Evolutionary conservation across 1,284 basidiomycete genomes (phyloP), one percentile per base, ranked within the genome.

Genomic region (Naganishia liquefaciens): DNA sequence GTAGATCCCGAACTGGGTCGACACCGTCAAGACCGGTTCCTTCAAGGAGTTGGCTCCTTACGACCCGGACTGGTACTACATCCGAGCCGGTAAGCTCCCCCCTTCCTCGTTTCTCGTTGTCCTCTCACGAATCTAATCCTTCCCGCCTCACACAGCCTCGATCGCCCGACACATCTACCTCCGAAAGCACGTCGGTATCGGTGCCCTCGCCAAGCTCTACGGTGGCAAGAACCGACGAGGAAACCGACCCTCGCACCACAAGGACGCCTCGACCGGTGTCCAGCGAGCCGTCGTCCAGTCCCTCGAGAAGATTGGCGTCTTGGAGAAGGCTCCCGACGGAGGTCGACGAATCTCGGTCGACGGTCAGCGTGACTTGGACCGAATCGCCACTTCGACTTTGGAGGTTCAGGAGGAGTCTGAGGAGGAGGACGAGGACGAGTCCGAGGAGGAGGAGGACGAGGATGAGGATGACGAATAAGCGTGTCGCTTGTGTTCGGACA

Each of bases 81-180:
- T 96, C 78, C 93, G 95, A 75, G 91, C 94, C 81, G 93, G 93
- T 94, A 76, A 76, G 87, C 81, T 33, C 21, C 10, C 9, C 21
- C 43, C 27, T 23, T 27, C 6, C 2, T 11, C 13, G 51, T 39
- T 40, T 25, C 39, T 13, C 13, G n/a, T n/a, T n/a, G n/a, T 50
- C 46, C 58, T 52, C 30, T 19, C 42, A 19, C 27, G 19, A 42
- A 33, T 10, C 13, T 17, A n/a, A 37, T 7, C 21, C 17, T 51
- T 66, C 49, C 66, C 61, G 37, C 23, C 52, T 28, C 40, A 28
- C 40, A 53, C 76, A 94, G 95, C 95, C 77, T 92, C 95, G 70
- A 84, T 99, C 72, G 95, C 96, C 80, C 90, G 96, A 78, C 95
- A 99, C 87, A 94, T 99, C 83, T 99, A 99, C 87, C 89, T 99